Conservation (phyloP, 1,284 basidiomycete genomes). For the Inonotus hispidus region DNA sequence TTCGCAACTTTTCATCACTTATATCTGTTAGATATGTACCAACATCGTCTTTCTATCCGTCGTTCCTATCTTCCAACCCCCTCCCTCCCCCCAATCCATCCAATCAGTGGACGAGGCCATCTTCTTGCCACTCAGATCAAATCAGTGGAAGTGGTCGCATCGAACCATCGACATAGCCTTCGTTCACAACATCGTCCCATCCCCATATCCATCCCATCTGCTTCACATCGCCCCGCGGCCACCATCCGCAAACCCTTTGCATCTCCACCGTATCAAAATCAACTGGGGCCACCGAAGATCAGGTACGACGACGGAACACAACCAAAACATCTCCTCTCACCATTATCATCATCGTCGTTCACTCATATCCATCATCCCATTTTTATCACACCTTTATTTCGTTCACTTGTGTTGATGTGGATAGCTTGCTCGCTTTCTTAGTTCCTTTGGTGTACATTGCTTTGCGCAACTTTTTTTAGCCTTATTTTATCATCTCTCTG, state of each 20-base stretch:
- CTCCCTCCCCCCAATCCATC: background rate
- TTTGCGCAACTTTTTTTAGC: background rate
- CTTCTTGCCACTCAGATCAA: too few relatives aligned
- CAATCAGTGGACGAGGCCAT: background rate
- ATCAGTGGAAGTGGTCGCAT: background rate
- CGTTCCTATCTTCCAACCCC: background rate
- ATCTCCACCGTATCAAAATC: too few relatives aligned
- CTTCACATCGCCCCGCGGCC: too few relatives aligned
- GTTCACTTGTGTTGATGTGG: background rate
- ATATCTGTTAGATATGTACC: background rate
- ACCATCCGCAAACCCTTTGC: too few relatives aligned
- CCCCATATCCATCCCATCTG: too few relatives aligned
- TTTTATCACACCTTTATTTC: too few relatives aligned
- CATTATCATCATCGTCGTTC: background rate
- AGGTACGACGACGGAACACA: background rate
- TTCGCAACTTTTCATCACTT: background rate
- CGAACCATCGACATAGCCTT: background rate
- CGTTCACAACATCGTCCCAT: too few relatives aligned
- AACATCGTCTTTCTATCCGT: background rate
- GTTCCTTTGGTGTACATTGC: background rate
- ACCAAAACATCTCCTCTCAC: background rate
- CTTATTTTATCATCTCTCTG: conserved; percentile 1
- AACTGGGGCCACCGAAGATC: too few relatives aligned
- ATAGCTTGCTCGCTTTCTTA: background rate
- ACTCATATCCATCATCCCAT: too few relatives aligned